Evolutionary conservation across 352 stramenopile genomes (phyloP).

Genomic region (Pythium rhizo-oryzae): DNA sequence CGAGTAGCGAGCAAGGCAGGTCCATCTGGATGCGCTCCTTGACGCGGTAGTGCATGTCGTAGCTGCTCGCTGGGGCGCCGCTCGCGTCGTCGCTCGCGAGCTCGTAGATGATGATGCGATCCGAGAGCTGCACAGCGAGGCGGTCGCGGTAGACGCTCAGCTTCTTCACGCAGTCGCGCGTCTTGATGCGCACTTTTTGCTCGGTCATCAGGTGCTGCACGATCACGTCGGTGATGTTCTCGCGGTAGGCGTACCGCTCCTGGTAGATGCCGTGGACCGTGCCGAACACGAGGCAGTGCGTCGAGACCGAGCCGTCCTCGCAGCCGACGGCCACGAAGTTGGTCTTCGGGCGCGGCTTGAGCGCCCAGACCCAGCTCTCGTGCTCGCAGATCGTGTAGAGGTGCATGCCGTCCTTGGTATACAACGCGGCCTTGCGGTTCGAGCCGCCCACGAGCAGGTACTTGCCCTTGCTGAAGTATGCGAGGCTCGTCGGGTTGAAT

Average conservation of each 20-base stretch:
- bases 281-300: conserved; percentile 91
- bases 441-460: conserved; percentile 92
- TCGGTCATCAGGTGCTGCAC: conserved; percentile 96
- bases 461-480: conserved; percentile 90
- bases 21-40: conserved; percentile 89
- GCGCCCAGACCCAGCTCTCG: conserved; percentile 93
- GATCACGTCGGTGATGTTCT: conserved; percentile 96
- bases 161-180: conserved; percentile 94
- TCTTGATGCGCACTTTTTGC: conserved; percentile 95
- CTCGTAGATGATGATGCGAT: conserved; percentile 96
- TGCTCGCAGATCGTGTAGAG: conserved; percentile 81
- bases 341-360: conserved; percentile 81
- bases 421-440: conserved; percentile 87
- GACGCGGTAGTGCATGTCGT: conserved; percentile 94
- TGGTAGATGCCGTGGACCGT: conserved; percentile 93
- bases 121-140: conserved; percentile 93
- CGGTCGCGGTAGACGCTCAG: conserved; percentile 93
- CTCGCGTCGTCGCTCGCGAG: conserved; percentile 62
- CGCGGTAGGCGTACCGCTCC: conserved; percentile 93
- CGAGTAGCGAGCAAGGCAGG: conserved; percentile 84
- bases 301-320: conserved; percentile 83
- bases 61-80: conserved; percentile 46
- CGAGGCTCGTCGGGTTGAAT: conserved; percentile 93
- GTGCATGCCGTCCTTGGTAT: conserved; percentile 88
- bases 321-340: conserved; percentile 87